phyloP scores from a whole-genome alignment of 306 rosid genomes.

The Fagus crenata region DNA sequence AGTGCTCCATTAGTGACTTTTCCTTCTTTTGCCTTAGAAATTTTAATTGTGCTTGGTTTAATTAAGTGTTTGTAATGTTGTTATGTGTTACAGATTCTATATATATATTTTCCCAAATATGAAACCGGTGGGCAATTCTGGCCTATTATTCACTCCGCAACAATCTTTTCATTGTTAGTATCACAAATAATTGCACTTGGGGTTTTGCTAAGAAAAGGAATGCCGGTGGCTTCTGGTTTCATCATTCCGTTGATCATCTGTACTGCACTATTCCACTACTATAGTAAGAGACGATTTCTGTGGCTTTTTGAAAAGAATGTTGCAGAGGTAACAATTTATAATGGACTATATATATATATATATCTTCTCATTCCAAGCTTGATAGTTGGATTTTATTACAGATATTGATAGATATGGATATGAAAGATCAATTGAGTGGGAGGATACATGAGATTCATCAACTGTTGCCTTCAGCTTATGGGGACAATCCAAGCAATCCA shows the following conservation, averaged over 20 bases:
- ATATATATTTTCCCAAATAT: constrained; percentile 67
- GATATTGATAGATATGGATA: constrained; percentile 83
- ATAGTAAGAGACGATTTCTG: constrained; percentile 72
- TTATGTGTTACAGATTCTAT: constrained; percentile 56
- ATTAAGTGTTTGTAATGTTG: neutral
- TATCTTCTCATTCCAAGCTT: constrained; percentile 10
- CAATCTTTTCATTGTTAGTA: constrained; percentile 61
- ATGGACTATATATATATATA: too few species aligned
- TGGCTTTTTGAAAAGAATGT: constrained; percentile 55
- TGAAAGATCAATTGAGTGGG: constrained; percentile 59
- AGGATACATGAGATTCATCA: constrained; percentile 56
- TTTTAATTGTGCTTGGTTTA: neutral
- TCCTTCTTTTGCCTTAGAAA: constrained; percentile 4
- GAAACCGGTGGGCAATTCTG: constrained; percentile 72
- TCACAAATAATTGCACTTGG: constrained; percentile 84
- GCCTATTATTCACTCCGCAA: constrained; percentile 73
- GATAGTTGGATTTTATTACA: constrained; percentile 28
- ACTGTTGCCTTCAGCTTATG: constrained; percentile 55
- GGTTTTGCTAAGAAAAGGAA: constrained; percentile 67
- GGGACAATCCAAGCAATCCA: constrained; percentile 12
- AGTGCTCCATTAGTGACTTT: constrained; percentile 22
- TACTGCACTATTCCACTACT: constrained; percentile 73
- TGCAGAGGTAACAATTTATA: constrained; percentile 59
- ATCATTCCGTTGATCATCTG: constrained; percentile 68
- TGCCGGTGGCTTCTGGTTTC: constrained; percentile 73